These are phyloP conservation scores for Diaporthe citri DNA, from an alignment of 2,329 filamentous ascomycete genomes.

Conservation along the genomic window DNA sequence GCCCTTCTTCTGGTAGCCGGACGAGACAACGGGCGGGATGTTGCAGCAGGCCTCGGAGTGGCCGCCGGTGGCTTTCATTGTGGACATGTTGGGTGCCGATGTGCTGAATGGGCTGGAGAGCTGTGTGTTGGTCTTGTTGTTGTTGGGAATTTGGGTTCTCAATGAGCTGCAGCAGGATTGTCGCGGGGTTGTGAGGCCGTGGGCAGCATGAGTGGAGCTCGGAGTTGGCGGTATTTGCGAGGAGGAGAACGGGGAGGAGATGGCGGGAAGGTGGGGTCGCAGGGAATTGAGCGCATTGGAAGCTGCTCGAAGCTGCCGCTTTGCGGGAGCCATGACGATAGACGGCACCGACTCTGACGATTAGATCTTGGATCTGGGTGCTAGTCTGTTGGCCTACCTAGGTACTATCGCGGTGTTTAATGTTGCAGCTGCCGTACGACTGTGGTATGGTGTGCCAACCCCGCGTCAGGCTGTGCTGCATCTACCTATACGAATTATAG, in stretches of 20 bases:
- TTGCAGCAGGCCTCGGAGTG: slow-evolving; percentile 59
- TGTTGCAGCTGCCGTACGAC: slow-evolving; percentile 1
- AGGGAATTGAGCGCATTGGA: slow-evolving; percentile 13
- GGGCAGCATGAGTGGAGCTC: background rate
- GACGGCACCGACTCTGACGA: background rate
- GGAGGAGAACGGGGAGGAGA: slow-evolving; percentile 15
- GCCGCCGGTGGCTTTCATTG: slow-evolving; percentile 51
- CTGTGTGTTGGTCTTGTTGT: background rate
- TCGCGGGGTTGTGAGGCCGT: background rate
- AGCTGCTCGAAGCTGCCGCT: slow-evolving; percentile 29
- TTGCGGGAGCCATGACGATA: slow-evolving; percentile 28
- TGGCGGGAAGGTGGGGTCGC: slow-evolving; percentile 21
- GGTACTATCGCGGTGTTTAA: no score
- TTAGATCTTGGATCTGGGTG: slow-evolving; percentile 13
- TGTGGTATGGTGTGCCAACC: background rate
- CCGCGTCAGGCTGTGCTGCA: slow-evolving; percentile 8
- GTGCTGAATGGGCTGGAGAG: slow-evolving; percentile 26
- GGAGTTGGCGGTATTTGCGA: background rate
- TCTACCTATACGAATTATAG: background rate
- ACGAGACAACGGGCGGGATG: slow-evolving; percentile 59
- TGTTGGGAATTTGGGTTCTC: background rate
- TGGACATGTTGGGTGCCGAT: slow-evolving; percentile 48
- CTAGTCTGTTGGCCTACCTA: background rate
- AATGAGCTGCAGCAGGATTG: slow-evolving; percentile 27
- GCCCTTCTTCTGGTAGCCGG: slow-evolving; percentile 60